A percentile compares a stretch with the other conserved stretches of the same genome.
Conservation (phyloP, 805 yeast species). For the Dipodascus geniculatus region DNA sequence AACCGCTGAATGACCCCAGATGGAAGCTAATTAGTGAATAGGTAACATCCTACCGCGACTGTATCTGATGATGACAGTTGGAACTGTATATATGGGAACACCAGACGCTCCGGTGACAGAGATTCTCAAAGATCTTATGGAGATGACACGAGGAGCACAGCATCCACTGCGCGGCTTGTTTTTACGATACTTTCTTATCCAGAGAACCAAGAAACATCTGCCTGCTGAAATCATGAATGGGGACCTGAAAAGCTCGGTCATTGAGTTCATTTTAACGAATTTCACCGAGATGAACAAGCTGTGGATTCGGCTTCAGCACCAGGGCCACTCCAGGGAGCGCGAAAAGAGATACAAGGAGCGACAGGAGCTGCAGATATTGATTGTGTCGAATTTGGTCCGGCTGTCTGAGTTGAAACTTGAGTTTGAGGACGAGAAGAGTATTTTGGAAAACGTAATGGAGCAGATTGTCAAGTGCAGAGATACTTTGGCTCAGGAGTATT, state of each 20-base stretch:
- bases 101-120: conserved; percentile 68
- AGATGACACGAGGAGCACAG: conserved; percentile 91
- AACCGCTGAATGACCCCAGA: background rate
- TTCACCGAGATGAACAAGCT: conserved; percentile 91
- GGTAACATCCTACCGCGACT: conserved; percentile 77
- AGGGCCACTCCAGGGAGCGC: conserved; percentile 75
- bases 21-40: conserved; percentile 12
- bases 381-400: conserved; percentile 80
- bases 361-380: conserved; percentile 72
- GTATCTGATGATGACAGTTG: conserved; percentile 85
- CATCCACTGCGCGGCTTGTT: conserved; percentile 85
- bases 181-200: conserved; percentile 73
- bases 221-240: conserved; percentile 25
- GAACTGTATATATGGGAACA: conserved; percentile 67
- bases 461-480: conserved; percentile 89
- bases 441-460: conserved; percentile 67
- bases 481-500: conserved; percentile 75
- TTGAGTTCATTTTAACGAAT: conserved; percentile 64
- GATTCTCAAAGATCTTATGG: conserved; percentile 84
- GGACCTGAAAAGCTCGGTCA: conserved; percentile 42
- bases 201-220: conserved; percentile 55
- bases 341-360: conserved; percentile 61
- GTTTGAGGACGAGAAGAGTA: conserved; percentile 32
- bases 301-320: conserved; percentile 90
- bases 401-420: conserved; percentile 49